Conservation (phyloP, 139 green algal species). For the Trebouxia sp. region DNA sequence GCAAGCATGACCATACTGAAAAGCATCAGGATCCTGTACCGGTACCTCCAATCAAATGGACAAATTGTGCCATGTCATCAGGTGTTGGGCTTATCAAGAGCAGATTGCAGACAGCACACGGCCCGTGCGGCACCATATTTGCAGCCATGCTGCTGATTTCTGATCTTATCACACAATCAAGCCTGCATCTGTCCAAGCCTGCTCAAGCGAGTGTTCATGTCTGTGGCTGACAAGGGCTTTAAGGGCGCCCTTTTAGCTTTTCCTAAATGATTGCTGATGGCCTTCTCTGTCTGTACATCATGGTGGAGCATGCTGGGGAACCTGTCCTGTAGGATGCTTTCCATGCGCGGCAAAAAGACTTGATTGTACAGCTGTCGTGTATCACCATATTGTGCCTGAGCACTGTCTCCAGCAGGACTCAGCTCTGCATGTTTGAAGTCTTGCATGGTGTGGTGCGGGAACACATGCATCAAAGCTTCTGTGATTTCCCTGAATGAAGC, state of each 20-base stretch:
- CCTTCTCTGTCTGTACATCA: neutral
- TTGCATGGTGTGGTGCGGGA: conserved; percentile 11
- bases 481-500: conserved; percentile 26
- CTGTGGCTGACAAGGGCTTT: conserved; percentile 14
- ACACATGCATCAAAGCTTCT: neutral
- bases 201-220: conserved; percentile 22
- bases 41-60: no score
- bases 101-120: no score
- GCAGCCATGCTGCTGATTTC: no score
- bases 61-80: no score
- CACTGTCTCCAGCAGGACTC: neutral
- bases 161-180: no score
- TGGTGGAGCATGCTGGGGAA: neutral
- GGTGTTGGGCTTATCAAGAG: no score
- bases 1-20: no score
- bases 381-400: neutral
- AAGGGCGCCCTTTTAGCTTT: neutral
- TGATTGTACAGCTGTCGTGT: conserved; percentile 38
- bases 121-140: no score
- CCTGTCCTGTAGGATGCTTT: neutral
- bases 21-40: no score
- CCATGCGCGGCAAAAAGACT: conserved; percentile 35
- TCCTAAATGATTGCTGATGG: neutral
- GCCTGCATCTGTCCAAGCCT: neutral
- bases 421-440: conserved; percentile 27